A percentile compares a stretch with the other conserved stretches of the same genome.
These are phyloP conservation scores for Dioszegia aurantiaca DNA, from an alignment of 768 basidiomycete species.

Conservation along the genomic window DNA sequence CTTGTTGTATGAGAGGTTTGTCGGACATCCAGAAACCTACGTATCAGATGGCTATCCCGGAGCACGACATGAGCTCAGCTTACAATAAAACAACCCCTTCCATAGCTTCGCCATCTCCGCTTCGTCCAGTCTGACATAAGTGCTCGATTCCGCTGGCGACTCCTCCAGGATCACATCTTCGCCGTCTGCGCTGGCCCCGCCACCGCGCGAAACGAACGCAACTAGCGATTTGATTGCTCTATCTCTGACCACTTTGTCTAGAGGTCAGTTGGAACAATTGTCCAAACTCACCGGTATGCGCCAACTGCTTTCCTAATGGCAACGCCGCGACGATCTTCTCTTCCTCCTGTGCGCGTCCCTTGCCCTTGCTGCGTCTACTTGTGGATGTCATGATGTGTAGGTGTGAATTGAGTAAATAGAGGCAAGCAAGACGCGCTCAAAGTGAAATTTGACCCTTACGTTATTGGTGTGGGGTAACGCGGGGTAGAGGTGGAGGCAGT, in stretches of 20 bases:
- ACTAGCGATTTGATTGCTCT: slow-evolving; percentile 79
- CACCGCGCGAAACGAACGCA: slow-evolving; percentile 65
- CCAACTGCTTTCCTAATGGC: slow-evolving; percentile 85
- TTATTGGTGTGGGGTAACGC: slow-evolving; percentile 1
- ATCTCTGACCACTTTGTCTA: slow-evolving; percentile 62
- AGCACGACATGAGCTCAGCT: slow-evolving; percentile 36
- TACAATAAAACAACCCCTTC: slow-evolving; percentile 98
- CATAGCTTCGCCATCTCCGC: slow-evolving; percentile 85
- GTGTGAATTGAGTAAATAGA: no score
- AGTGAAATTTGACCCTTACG: neutral
- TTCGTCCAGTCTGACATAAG: slow-evolving; percentile 62
- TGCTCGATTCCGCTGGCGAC: slow-evolving; percentile 10
- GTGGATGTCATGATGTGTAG: slow-evolving; percentile 8
- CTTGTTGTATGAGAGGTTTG: slow-evolving; percentile 93
- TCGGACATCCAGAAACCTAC: slow-evolving; percentile 99
- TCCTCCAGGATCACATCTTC: slow-evolving; percentile 7
- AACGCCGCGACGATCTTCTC: slow-evolving; percentile 52
- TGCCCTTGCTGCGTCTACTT: slow-evolving; percentile 26
- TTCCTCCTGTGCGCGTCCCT: slow-evolving; percentile 21
- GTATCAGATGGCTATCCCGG: neutral
- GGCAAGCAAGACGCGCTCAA: no score
- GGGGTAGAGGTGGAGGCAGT: slow-evolving; percentile 1
- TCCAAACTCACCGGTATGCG: slow-evolving; percentile 93
- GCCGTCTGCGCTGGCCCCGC: slow-evolving; percentile 5
- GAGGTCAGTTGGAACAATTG: no score